phyloP scores from a whole-genome alignment of 257 asterid genomes.

The Scutellaria minor region DNA sequence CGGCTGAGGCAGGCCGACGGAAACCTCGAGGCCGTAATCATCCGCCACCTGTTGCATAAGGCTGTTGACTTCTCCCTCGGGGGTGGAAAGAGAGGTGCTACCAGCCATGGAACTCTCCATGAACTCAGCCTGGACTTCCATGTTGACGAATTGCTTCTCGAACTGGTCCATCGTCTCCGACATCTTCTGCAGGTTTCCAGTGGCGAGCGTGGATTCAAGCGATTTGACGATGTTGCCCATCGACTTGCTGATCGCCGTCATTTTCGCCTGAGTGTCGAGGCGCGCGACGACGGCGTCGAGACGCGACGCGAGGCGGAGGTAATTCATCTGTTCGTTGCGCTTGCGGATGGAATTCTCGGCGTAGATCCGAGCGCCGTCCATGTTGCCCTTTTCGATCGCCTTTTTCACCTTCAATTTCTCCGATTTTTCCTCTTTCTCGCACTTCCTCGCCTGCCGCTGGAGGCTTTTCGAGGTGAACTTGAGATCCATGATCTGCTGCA shows the following conservation, averaged over 20 bases:
- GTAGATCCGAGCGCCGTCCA: constrained; percentile 99
- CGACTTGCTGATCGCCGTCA: constrained; percentile 81
- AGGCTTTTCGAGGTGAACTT: constrained; percentile 87
- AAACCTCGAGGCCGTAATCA: constrained; percentile 94
- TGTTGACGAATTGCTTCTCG: constrained; percentile 92
- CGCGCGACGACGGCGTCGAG: constrained; percentile 98
- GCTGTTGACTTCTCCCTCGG: constrained; percentile 87
- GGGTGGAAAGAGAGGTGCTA: constrained; percentile 89
- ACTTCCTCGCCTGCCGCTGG: constrained; percentile 86
- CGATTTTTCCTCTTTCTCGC: constrained; percentile 93
- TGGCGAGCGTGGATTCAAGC: constrained; percentile 73
- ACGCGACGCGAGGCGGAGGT: constrained; percentile 89
- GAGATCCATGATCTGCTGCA: constrained; percentile 95
- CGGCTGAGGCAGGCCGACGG: constrained; percentile 92
- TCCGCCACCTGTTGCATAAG: constrained; percentile 99
- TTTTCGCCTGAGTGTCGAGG: constrained; percentile 97
- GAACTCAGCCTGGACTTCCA: constrained; percentile 99
- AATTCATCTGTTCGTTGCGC: constrained; percentile 94
- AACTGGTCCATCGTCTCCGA: constrained; percentile 96
- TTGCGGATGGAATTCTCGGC: constrained; percentile 98
- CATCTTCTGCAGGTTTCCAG: constrained; percentile 97
- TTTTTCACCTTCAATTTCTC: constrained; percentile 92
- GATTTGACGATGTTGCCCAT: constrained; percentile 90
- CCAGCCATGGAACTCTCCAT: constrained; percentile 99
- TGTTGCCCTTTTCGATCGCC: constrained; percentile 97